Base-by-base conservation (phyloP, 805 yeast genomes). In the Schwanniomyces vanrijiae region DNA sequence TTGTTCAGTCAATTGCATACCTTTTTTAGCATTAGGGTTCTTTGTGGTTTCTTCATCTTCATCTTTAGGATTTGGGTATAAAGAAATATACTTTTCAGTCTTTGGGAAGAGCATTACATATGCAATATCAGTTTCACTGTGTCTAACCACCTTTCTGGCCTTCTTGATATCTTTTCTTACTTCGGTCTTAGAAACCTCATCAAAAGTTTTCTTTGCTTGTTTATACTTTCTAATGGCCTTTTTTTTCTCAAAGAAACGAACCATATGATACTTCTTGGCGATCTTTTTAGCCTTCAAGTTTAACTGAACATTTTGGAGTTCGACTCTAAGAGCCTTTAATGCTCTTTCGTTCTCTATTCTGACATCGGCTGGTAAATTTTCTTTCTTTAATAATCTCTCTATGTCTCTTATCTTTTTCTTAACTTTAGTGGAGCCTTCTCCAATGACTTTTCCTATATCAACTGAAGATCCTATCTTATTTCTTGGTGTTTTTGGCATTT, bases 331-430 rank as follows among this genome's bases (percentile, higher is more conserved):
- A 1, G 89, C 88, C 41, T 78, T 80, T 45, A 89, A 66, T 1
- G 88, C 86, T 65, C 96, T 81, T 65, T 89, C 94, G 53, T 88
- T 86, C 41, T 84, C 86, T 14, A 81, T 66, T 46, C 84, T 75
- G 21, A 83, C 75, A 55, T 82, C 81, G 13, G 89, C 85, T 3
- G 88, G 84, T 46, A 86, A 65, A 18, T 69, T 75, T 37, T 81
- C 84, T 55, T 76, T 79, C 55, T 73, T 73, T 49, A 92, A 70
- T 16, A 88, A 69, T 55, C 97, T 77, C 57, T 86, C 85, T 33
- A 90, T 75, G 63, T 92, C 96, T 70, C 98, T 82, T 52, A 92
- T 88, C 68, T 86, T 87, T 73, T 86, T 90, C 66, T 83, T 88
- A 52, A 90, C 77, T 56, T 84, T 86, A 35, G 87, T 60, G 11